Base-by-base conservation (phyloP, 208 protist genomes). In the Crithidia fasciculata region DNA sequence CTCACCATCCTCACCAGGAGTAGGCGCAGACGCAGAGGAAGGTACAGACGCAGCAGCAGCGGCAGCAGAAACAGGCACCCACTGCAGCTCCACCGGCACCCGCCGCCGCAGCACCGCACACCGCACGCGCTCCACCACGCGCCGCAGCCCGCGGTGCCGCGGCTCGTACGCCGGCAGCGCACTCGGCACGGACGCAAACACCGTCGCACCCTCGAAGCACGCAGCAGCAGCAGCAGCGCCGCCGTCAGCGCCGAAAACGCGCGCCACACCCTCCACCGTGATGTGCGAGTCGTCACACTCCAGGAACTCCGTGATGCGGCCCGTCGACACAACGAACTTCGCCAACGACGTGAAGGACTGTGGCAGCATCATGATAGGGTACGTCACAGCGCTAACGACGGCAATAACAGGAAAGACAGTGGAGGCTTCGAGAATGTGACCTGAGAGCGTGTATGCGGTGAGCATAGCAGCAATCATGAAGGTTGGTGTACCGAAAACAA, bases 391-490 rank as follows among this genome's bases (percentile, higher is more conserved):
- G 49, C 83, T 88, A 37, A 98, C 83, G 19, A 98, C 77, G 5
- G 85, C 36, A 12, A 98, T 76, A 4, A 90, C 62, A 2, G 93
- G 92, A 64, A 98, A 97, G 2, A 96, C 89, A 16, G 91, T 84
- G 8, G 80, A 65, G 1, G 94, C 81, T 5, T 81, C 87, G 4
- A 98, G 81, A 18, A 73, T 47, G 61, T 85, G 49, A 0, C 92
- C 92, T 0, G 57, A 57, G 18, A 74, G 49, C 12, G 74, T 76
- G 80, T 86, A 93, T 10, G 86, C 18, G 4, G 77, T 62, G 53
- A 89, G 84, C 7, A 87, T 80, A 36, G 69, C 60, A 13, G 81
- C 67, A 40, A 81, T 86, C 54, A 93, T 81, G 49, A 91, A 44
- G 36, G 88, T 82, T 37, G 77, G 75, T 0, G 90, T 77, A 52